Base-by-base conservation (phyloP, 2,329 filamentous ascomycete species). In the Beauveria scarabaeidicola region DNA sequence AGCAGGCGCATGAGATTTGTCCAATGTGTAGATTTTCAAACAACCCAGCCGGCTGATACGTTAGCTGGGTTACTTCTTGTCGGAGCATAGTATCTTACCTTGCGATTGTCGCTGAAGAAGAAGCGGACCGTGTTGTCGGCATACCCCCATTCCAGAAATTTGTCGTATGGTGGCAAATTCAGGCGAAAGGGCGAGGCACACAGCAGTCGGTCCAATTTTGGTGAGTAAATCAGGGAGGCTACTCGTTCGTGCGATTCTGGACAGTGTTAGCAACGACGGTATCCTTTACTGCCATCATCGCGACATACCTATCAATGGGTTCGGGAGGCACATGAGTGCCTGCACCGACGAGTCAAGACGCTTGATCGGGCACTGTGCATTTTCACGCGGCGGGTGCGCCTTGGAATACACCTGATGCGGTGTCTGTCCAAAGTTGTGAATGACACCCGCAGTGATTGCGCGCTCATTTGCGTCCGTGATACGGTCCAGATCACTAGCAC, bases 341-440 rank as follows among this genome's bases (percentile, higher is more conserved):
- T 90, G 87, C 1, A 90, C 86, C 0, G 87, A 82, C 0, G 84
- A 88, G 70, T 99, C 93, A 0, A 99, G 78, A 59, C 90, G 83
- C 60, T 83, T 84, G 3, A 81, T 77, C 5, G 84, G 85, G 58
- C 85, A 82, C 23, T 83, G 78, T 5, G 81, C 74, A 59, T 89
- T 82, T 64, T 96, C 91, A 15, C 88, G 83, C n/a, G 82, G 75
- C 3, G 89, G 86, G 72, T 99, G 94, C 13, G 88, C 80, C 61
- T 88, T 87, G 48, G 85, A 83, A 71, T 97, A 99, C 17, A 97
- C 88, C 71, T 99, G 95, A 66, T 95, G 89, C 1, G 95, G 94
- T 1, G 95, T 99, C 72, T 99, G 94, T 0, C 94, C 94, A 72
- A 99, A 99, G 67, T 97, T 97, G 73, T 99, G 93, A 66, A 99